Evolutionary conservation across 2,329 filamentous ascomycete genomes (phyloP), one percentile per base, ranked within the genome.

Genomic region (Orbilia blumenaviensis): DNA sequence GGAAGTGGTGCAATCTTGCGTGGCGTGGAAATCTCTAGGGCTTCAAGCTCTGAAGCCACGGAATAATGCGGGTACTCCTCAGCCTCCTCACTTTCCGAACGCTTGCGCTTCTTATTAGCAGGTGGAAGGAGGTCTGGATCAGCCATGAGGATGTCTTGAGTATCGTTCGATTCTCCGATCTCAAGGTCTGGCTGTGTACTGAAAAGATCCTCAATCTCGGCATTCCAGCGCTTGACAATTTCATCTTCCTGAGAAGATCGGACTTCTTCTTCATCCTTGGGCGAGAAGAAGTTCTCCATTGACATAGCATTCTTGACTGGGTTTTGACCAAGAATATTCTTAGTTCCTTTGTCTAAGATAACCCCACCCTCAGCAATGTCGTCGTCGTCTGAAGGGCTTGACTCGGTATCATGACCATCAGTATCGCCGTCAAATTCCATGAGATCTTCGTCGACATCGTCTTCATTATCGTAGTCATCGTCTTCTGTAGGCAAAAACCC

Each of bases 221-320:
- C 29, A 12, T 54, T 48, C 18, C 50, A 66, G 23, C 32, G 41
- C 10, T 38, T 54, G 14, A 61, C 48, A 23, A 38, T 44, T 6
- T 42, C 27, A 7, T 67, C 69, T 16, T 61, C 41, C 2, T 69
- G 60, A 21, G 48, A 44, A 1, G 32, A 27, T 18, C 48, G 34
- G 8, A 52, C 50, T 3, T 69, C 32, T 8, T 29, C 38, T 9
- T 44, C 16, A 18, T 76, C 72, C 23, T 76, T 76, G 27, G 72
- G 72, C 16, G 72, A 76, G 64, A 76, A 76, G 42, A 76, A 76
- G 29, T 76, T 76, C 14, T 76, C 72, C 72, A 76, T 76, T 12
- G 72, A 76, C 72, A 76, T 76, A 14, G 72, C 72, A 18, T 52
- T 76, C 58, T 76, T 76, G 25, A 76, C 72, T 0, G 72, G 42